Evolutionary conservation across 768 basidiomycete species (phyloP).

Genomic region (Austroboletus festivus): DNA sequence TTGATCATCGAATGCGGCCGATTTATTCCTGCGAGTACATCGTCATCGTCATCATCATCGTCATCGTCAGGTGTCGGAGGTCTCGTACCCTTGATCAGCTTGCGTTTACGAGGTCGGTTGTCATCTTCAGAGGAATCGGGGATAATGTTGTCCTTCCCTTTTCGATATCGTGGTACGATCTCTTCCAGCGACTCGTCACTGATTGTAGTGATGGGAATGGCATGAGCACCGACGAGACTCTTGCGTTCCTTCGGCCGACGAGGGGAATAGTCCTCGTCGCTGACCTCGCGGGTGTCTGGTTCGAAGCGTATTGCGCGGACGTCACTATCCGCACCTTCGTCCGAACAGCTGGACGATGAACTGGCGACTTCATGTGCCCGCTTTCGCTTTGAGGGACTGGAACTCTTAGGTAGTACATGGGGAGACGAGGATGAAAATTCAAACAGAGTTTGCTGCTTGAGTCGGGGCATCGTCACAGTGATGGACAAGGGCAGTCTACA

Average conservation of each 20-base stretch:
- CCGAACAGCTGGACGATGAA: constrained; percentile 14
- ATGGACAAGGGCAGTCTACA: no score
- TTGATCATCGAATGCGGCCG: no score
- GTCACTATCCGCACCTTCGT: constrained; percentile 38
- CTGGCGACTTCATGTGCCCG: constrained; percentile 10
- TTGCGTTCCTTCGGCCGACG: constrained; percentile 23
- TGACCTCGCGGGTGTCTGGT: constrained; percentile 24
- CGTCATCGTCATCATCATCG: constrained; percentile 15
- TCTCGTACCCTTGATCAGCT: constrained; percentile 42
- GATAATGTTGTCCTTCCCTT: constrained; percentile 19
- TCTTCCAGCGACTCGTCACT: constrained; percentile 28
- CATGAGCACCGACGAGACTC: constrained; percentile 12
- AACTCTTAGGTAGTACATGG: no score
- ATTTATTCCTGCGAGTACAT: no score
- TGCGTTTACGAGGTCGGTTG: constrained; percentile 34
- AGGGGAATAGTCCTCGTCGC: constrained; percentile 26
- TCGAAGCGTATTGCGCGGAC: constrained; percentile 53
- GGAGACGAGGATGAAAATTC: no score
- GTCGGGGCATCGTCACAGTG: no score
- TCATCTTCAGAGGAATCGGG: constrained; percentile 39
- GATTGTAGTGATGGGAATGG: constrained; percentile 5
- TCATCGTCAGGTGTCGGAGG: constrained; percentile 44
- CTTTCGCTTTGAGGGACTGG: constrained; percentile 14
- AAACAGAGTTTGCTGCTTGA: no score
- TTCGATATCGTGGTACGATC: constrained; percentile 16